A percentile compares a stretch with the other conserved stretches of the same genome.
These are phyloP conservation scores for Nitzschia putrida DNA, from an alignment of 108 stramenopile genomes.

Conservation along the genomic window DNA sequence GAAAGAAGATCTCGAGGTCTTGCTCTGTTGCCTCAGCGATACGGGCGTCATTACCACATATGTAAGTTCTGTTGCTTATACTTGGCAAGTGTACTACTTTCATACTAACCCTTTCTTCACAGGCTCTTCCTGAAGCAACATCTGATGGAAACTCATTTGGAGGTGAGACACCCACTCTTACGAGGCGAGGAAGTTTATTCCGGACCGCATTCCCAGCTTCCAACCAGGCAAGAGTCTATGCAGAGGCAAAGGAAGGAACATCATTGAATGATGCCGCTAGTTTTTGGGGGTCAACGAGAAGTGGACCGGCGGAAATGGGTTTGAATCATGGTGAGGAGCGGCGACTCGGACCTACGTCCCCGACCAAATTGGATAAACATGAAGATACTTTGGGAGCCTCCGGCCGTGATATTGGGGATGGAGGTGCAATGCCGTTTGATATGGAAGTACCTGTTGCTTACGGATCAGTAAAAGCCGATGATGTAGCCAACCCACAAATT, in stretches of 20 bases:
- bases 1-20: constrained; percentile 17
- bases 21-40: constrained; percentile 54
- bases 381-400: not conserved
- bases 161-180: not conserved
- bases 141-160: not conserved
- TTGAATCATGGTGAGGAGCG: not conserved
- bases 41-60: constrained; percentile 48
- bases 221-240: constrained; percentile 21
- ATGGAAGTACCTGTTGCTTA: constrained; percentile 52
- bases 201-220: constrained; percentile 10
- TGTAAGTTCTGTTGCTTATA: constrained; percentile 19
- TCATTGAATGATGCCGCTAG: constrained; percentile 36
- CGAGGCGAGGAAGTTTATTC: not conserved
- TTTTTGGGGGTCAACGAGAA: constrained; percentile 15
- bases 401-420: not conserved
- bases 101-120: not conserved
- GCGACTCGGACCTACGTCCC: not conserved
- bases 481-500: constrained; percentile 15
- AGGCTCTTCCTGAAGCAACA: constrained; percentile 40
- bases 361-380: not conserved
- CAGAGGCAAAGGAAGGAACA: constrained; percentile 30
- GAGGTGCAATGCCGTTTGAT: constrained; percentile 44
- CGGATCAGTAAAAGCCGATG: constrained; percentile 28
- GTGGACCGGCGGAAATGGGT: not conserved
- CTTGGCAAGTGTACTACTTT: not conserved